These are phyloP conservation scores for Debaryomyces castellii DNA, from an alignment of 805 yeast genomes.

Conservation along the genomic window DNA sequence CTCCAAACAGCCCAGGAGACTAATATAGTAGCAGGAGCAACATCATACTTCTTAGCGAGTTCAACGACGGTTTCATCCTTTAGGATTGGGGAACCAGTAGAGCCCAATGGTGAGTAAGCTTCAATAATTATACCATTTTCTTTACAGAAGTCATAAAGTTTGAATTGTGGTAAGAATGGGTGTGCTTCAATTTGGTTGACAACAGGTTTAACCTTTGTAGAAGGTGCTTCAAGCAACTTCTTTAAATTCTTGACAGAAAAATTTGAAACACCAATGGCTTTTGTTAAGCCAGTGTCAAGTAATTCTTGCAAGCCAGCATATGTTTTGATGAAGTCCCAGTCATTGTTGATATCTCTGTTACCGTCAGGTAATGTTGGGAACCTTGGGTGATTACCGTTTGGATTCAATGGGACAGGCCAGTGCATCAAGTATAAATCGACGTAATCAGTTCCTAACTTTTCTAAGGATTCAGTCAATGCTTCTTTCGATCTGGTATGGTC, in stretches of 20 bases:
- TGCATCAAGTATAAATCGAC: slow-evolving; percentile 79
- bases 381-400: slow-evolving; percentile 30
- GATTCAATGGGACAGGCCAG: slow-evolving; percentile 63
- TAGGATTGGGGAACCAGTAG: slow-evolving; percentile 30
- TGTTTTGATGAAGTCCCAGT: slow-evolving; percentile 50
- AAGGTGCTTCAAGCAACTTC: slow-evolving; percentile 46
- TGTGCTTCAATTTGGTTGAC: slow-evolving; percentile 77
- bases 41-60: slow-evolving; percentile 21
- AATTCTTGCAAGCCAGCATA: slow-evolving; percentile 59
- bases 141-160: slow-evolving; percentile 56
- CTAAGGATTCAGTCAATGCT: slow-evolving; percentile 58
- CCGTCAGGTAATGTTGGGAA: slow-evolving; percentile 38
- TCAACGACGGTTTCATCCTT: slow-evolving; percentile 15
- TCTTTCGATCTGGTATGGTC: slow-evolving; percentile 45
- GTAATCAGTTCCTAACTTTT: slow-evolving; percentile 67
- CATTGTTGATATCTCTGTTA: slow-evolving; percentile 28
- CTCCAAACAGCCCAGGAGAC: slow-evolving; percentile 30
- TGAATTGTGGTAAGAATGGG: slow-evolving; percentile 36
- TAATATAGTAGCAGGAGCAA: slow-evolving; percentile 20
- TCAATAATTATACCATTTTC: slow-evolving; percentile 37
- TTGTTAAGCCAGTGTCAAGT: slow-evolving; percentile 51
- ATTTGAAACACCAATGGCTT: slow-evolving; percentile 78
- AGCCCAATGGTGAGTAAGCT: slow-evolving; percentile 81
- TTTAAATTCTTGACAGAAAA: slow-evolving; percentile 47
- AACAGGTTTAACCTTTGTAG: slow-evolving; percentile 58